Conservation (phyloP, 805 yeast species). For the Blastobotrys chiropterorum region DNA sequence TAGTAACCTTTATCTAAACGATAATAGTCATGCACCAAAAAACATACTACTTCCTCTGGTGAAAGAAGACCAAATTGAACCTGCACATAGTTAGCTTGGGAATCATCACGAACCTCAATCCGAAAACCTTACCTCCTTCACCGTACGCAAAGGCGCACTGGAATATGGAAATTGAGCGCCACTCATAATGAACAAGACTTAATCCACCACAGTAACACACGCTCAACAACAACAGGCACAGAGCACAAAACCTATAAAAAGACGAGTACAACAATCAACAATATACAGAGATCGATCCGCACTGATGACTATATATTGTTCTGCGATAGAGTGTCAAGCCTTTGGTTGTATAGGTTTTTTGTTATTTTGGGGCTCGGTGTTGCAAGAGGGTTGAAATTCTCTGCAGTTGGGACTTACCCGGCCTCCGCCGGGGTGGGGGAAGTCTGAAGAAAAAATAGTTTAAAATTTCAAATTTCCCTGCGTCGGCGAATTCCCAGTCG, state of each 20-base stretch:
- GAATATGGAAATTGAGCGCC: conserved; percentile 74
- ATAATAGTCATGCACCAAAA: no score
- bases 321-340: neutral
- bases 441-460: neutral
- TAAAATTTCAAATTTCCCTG: neutral
- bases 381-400: neutral
- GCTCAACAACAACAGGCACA: neutral
- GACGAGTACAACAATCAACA: neutral
- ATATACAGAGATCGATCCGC: neutral
- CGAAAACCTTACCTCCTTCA: conserved; percentile 69
- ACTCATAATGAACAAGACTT: conserved; percentile 28
- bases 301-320: neutral
- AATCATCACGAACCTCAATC: neutral
- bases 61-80: conserved; percentile 96
- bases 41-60: conserved; percentile 78
- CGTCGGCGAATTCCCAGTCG: neutral
- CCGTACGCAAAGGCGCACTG: conserved; percentile 96
- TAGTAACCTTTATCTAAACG: no score
- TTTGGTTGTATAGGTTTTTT: neutral
- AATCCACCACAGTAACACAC: neutral
- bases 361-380: neutral
- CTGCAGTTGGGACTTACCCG: neutral
- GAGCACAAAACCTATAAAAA: neutral
- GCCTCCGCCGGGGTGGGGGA: neutral
- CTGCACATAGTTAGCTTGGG: conserved; percentile 31